A percentile compares a stretch with the other conserved stretches of the same genome.
Conservation (phyloP, 2,329 filamentous ascomycete species). For the Microcyclosporella mali region DNA sequence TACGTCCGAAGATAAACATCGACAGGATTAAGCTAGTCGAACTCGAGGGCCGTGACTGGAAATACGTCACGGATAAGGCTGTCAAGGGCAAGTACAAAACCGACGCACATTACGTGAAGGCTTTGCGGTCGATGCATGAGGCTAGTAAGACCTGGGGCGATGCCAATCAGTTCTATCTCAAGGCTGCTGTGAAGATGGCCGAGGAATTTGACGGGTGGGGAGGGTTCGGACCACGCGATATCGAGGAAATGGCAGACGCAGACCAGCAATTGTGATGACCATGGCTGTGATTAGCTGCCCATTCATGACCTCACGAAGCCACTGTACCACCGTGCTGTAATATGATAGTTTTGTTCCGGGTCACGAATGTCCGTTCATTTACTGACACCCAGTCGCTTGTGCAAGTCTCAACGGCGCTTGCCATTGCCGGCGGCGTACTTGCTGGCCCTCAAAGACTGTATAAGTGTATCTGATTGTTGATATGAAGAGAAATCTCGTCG, state of each 20-base stretch:
- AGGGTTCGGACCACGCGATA: slow-evolving; percentile 35
- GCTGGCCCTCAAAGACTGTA: neutral
- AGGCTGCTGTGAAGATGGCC: slow-evolving; percentile 64
- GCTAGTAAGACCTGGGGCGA: slow-evolving; percentile 70
- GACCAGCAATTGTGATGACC: slow-evolving; percentile 3
- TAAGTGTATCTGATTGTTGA: no score
- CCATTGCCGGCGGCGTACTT: neutral
- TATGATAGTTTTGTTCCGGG: no score
- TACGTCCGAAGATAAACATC: slow-evolving; percentile 66
- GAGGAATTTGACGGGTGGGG: slow-evolving; percentile 68
- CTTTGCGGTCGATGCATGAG: slow-evolving; percentile 67
- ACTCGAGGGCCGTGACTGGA: slow-evolving; percentile 64
- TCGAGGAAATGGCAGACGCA: slow-evolving; percentile 14
- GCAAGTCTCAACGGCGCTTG: neutral
- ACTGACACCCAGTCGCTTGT: neutral
- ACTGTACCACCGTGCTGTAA: slow-evolving; percentile 11
- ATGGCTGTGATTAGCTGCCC: neutral
- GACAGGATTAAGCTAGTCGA: slow-evolving; percentile 57
- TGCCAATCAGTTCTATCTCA: slow-evolving; percentile 58
- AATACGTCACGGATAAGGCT: slow-evolving; percentile 65
- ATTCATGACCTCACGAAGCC: neutral
- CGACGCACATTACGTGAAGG: slow-evolving; percentile 83
- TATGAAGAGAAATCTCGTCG: no score
- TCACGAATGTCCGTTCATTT: neutral
- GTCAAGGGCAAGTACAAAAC: slow-evolving; percentile 60